Evolutionary conservation across 2,329 filamentous ascomycete species (phyloP), one percentile per base, ranked within the genome.

Genomic region (Acephala macrosclerotiorum): DNA sequence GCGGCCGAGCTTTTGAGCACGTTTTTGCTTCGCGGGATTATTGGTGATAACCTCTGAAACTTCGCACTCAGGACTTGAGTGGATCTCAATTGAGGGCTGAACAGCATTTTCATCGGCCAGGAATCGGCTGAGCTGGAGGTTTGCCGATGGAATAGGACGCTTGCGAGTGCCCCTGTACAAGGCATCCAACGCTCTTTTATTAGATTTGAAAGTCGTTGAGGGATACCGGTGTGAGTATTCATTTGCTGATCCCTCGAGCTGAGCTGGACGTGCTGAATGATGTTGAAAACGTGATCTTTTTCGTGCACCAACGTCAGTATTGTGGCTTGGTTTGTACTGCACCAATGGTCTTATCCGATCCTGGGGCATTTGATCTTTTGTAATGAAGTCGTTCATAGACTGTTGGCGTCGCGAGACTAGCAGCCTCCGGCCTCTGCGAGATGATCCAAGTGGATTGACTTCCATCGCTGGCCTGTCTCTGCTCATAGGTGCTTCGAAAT

Each of bases 141-240:
- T 74, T 45, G 63, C 63, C 9, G 70, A 68, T 22, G 63, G 66
- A 26, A 67, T 68, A 20, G 74, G 77, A 22, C 61, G 70, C 56
- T 76, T 79, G 14, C 75, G 78, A 29, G 75, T 75, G 61, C 75
- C 80, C 59, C 80, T 81, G 73, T 85, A 89, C 26, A 89, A 71
- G 26, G 79, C 80, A 74, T 90, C 88, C 7, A 90, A 77, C 11
- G 80, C 76, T 68, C 78, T 83, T 73, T 89, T 90, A 26, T 79
- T 81, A 3, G 79, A 77, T 59, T 81, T 77, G 66, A 90, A 88
- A 11, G 76, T 77, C 53, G 77, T 64, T 9, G 64, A 56, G n/a
- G 70, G 60, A 68, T 73, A 73, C 8, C 75, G 75, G 25, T 71
- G 75, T 12, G 74, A 72, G 47, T 75, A 76, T 36, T 78, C 75